Conservation (phyloP, 208 protist genomes). For the Porcisia hertigi region DNA sequence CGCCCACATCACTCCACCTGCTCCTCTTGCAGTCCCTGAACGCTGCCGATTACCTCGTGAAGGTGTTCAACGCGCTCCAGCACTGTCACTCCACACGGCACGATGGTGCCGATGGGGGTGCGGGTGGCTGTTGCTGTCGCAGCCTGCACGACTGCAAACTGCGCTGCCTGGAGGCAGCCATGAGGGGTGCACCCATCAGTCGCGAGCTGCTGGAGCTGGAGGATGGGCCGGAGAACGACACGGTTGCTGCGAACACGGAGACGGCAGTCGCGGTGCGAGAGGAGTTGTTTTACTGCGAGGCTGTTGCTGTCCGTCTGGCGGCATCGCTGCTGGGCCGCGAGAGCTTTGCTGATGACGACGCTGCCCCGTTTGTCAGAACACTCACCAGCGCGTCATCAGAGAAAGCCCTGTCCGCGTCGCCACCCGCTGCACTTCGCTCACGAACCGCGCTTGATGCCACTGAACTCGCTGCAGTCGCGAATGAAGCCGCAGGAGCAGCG, state of each 20-base stretch:
- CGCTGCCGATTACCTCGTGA: constrained; percentile 59
- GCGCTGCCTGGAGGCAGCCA: constrained; percentile 54
- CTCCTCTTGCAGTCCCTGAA: constrained; percentile 54
- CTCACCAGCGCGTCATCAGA: not conserved
- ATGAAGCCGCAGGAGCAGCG: not conserved
- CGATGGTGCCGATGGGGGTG: constrained; percentile 1
- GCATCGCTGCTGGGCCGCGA: constrained; percentile 16
- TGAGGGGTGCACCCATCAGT: constrained; percentile 38
- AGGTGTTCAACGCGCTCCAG: constrained; percentile 70
- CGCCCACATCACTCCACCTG: constrained; percentile 26
- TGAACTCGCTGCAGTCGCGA: not conserved
- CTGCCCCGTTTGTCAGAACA: not conserved
- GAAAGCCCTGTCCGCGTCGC: not conserved
- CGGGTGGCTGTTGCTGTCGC: constrained; percentile 32
- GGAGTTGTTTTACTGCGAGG: constrained; percentile 71
- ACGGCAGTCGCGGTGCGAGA: constrained; percentile 56
- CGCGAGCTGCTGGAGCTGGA: constrained; percentile 31
- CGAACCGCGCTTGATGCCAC: not conserved
- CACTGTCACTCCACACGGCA: constrained; percentile 52
- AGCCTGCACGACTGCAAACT: constrained; percentile 36
- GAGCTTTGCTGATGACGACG: not conserved
- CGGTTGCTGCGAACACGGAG: constrained; percentile 20
- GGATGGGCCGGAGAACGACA: constrained; percentile 33
- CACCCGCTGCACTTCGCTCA: not conserved
- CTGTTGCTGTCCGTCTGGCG: constrained; percentile 34